phyloP scores from a whole-genome alignment of 345 rosid genomes.

The Limnanthes douglasii region DNA sequence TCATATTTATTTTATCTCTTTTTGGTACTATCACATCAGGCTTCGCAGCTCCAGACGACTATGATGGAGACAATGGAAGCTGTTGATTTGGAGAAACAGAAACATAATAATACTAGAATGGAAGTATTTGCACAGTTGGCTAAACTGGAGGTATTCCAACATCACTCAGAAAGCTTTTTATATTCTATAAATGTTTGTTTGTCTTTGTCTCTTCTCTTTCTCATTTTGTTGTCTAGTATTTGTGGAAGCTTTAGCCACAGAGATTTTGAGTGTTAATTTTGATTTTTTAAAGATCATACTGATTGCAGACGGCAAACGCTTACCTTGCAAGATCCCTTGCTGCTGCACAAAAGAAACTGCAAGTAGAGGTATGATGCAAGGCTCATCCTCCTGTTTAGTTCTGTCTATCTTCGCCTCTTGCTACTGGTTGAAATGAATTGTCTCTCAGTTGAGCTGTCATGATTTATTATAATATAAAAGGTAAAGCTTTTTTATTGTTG shows the following conservation, averaged over 20 bases:
- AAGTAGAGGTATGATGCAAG: constrained; percentile 53
- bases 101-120: constrained; percentile 93
- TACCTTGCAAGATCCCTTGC: constrained; percentile 85
- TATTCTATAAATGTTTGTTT: constrained; percentile 4
- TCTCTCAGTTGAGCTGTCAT: no score
- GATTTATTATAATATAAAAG: no score
- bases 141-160: constrained; percentile 61
- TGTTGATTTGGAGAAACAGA: constrained; percentile 80
- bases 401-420: neutral
- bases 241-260: constrained; percentile 3
- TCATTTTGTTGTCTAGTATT: neutral
- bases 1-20: constrained; percentile 8
- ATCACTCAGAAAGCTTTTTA: constrained; percentile 2
- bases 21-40: constrained; percentile 38
- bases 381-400: constrained; percentile 7
- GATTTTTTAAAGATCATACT: constrained; percentile 14
- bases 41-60: constrained; percentile 79
- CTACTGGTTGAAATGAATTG: neutral
- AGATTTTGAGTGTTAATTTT: constrained; percentile 2
- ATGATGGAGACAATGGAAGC: constrained; percentile 95
- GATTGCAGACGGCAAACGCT: constrained; percentile 69
- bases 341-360: constrained; percentile 67
- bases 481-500: no score
- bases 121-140: constrained; percentile 69
- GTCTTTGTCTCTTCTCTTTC: constrained; percentile 1